Evolutionary conservation across 495 filamentous ascomycete species (phyloP), one percentile per base, ranked within the genome.

Genomic region (Neurospora africana): DNA sequence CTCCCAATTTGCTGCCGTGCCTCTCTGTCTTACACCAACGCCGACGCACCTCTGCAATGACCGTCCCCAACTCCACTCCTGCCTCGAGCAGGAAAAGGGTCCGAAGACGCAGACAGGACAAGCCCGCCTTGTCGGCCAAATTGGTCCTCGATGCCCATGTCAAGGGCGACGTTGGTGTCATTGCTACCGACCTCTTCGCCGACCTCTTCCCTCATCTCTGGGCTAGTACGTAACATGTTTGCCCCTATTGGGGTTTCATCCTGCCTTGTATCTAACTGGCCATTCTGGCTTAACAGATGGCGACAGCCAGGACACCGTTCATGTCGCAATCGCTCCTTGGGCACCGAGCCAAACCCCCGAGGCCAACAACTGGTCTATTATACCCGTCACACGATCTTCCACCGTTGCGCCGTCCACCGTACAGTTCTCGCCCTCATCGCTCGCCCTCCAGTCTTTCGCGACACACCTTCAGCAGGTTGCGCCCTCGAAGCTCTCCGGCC

Each of bases 291-390:
- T 33, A 13, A 21, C 39, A 77, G 72, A 74, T 39, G 73, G 53
- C 35, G 76, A 73, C 17, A 69, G 74, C 23, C 82, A 80, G 65
- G 79, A 79, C 65, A 76, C 87, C 65, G 82, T 86, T 30, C 89
- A 93, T 77, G 86, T 95, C 72, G 93, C 93, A 36, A 89, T 97
- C 74, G 90, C 93, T 39, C 93, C 94, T 33, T 94, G 92, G 87
- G 83, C 89, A 5, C 91, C 94, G 13, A 84, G 84, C 67, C 82
- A 87, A 58, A 78, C 88, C 3, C 84, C 91, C 58, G 87, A 92
- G 80, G 86, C 88, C 61, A 85, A 86, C 35, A 82, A 85, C 17
- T 99, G 95, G 95, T 92, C 93, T 0, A 87, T 98, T 68, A 87
- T 99, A 37, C 93, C 95, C 15, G 90, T 97, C 41, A 86, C 86